phyloP scores from a whole-genome alignment of 352 stramenopile genomes.

The Pseudoperonospora humuli region DNA sequence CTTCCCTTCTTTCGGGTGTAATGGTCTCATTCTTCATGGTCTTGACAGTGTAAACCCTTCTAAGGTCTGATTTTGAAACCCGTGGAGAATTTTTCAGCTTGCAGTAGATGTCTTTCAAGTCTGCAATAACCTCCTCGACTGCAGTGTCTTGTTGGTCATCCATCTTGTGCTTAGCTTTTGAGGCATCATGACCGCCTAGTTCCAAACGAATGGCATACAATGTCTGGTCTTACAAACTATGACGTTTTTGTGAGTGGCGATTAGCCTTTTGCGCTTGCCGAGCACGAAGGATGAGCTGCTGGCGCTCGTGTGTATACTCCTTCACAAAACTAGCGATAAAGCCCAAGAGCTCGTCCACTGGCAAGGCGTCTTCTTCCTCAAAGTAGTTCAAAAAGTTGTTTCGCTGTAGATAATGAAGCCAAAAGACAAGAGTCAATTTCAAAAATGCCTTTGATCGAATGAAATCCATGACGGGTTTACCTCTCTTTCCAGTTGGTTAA shows the following conservation, averaged over 20 bases:
- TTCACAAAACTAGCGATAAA: slow-evolving; percentile 54
- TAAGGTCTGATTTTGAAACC: too few relatives aligned
- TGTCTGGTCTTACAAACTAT: slow-evolving; percentile 19
- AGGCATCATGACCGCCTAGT: neutral
- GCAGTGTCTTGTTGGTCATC: slow-evolving; percentile 1
- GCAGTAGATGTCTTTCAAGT: slow-evolving; percentile 54
- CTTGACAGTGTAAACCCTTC: slow-evolving; percentile 52
- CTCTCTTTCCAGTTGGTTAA: slow-evolving; percentile 41
- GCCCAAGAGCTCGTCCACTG: slow-evolving; percentile 57
- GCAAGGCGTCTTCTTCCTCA: slow-evolving; percentile 55
- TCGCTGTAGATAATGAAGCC: slow-evolving; percentile 25
- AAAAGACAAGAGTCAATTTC: neutral
- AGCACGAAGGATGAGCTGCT: slow-evolving; percentile 28
- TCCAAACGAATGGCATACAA: slow-evolving; percentile 9
- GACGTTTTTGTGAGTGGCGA: slow-evolving; percentile 11
- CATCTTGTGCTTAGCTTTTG: slow-evolving; percentile 4
- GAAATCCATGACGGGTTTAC: slow-evolving; percentile 18
- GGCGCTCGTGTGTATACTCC: slow-evolving; percentile 51
- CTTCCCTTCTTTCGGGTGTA: slow-evolving; percentile 43
- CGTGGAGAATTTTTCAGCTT: slow-evolving; percentile 59
- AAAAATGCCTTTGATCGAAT: neutral
- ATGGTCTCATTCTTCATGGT: slow-evolving; percentile 42
- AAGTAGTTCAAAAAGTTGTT: slow-evolving; percentile 66
- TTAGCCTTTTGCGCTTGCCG: slow-evolving; percentile 13
- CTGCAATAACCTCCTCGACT: neutral